Percentiles rank a stretch among this genome's conserved stretches.
These are phyloP conservation scores for Lactifluus subvellereus DNA, from an alignment of 768 basidiomycete species.

Conservation along the genomic window DNA sequence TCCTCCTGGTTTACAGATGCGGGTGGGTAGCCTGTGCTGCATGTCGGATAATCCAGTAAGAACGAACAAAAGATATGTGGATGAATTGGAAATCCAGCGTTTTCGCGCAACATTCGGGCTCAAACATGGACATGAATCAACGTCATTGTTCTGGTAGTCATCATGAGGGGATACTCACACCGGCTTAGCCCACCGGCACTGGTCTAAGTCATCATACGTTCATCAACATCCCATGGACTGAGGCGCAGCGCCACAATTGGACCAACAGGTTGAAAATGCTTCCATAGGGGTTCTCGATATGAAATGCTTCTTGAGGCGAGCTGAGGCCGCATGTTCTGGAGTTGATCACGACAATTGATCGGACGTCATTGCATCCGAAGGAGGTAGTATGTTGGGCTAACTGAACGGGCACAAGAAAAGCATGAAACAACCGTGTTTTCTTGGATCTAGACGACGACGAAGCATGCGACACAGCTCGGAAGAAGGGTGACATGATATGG, in stretches of 20 bases:
- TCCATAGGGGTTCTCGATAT: neutral
- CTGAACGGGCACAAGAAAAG: neutral
- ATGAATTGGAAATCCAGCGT: neutral
- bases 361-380: neutral
- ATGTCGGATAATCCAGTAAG: neutral
- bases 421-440: neutral
- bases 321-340: neutral
- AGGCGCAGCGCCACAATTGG: neutral
- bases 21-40: neutral
- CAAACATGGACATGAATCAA: neutral
- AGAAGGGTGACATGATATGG: neutral
- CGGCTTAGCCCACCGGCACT: neutral
- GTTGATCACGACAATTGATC: neutral
- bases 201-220: neutral
- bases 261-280: neutral
- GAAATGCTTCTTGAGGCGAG: conserved; percentile 8
- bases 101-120: neutral
- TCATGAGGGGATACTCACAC: neutral
- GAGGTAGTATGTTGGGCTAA: neutral
- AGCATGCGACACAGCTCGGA: neutral
- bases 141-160: neutral
- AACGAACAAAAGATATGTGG: neutral
- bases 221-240: neutral
- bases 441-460: neutral
- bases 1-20: neutral